Evolutionary conservation across 1,284 basidiomycete species (phyloP), one percentile per base, ranked within the genome.

Genomic region (Leucoagaricus sp.): DNA sequence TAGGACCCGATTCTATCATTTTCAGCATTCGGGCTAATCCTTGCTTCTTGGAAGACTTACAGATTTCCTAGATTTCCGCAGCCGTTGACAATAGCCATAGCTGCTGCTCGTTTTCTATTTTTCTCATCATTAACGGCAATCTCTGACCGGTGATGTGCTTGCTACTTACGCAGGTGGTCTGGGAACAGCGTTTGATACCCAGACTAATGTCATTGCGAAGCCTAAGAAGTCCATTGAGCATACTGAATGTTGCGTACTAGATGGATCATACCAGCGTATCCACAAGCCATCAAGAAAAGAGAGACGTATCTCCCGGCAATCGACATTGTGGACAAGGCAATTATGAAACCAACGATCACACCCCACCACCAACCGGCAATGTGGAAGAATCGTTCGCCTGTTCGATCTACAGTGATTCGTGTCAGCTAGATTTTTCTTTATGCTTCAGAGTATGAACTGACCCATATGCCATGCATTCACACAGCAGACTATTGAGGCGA

Each of bases 341-440:
- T 84, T 57, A 87, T 82, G 63, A 82, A 89, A 0, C 82, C 87
- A 8, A 86, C 33, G 9, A 87, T 80, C 49, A 80, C 78, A n/a
- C 71, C 76, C 83, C 82, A 86, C 80, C 79, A 84, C 70, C 79
- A 81, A 2, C 64, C 72, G 8, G 80, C 70, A 28, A 88, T 79
- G 66, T 91, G 88, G 74, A 86, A 86, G 72, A 81, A 90, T 3
- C 85, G 79, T 64, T 87, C 86, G 1, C 85, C 85, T 2, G 82
- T 83, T 47, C 72, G 74, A 60, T 87, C 84, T 83, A 44, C 25
- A 44, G 28, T 15, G 21, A 21, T 17, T 29, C 4, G 12, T 44
- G 26, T 54, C 38, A 33, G 34, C 17, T 46, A n/a, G n/a, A n/a
- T 5, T 10, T 12, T 15, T 33, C 19, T 54, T 45, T 41, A 50